These are phyloP conservation scores for Neoarthrinium moseri DNA, from an alignment of 2,329 filamentous ascomycete genomes.

Conservation along the genomic window DNA sequence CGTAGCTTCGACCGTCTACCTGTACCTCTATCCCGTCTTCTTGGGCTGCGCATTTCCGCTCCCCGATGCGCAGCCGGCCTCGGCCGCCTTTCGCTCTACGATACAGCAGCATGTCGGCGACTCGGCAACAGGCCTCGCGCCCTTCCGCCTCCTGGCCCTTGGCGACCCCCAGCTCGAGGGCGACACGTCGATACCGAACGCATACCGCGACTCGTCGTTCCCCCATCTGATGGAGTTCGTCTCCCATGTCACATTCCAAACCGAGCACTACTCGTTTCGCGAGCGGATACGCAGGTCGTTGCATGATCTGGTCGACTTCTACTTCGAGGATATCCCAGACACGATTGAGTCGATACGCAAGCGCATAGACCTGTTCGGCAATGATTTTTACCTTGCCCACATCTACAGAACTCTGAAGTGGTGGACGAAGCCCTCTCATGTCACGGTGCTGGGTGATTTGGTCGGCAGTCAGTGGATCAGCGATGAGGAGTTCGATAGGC, in stretches of 20 bases:
- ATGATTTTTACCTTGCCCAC: conserved; percentile 92
- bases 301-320: conserved; percentile 61
- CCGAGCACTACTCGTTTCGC: conserved; percentile 44
- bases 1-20: conserved; percentile 68
- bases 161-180: conserved; percentile 94
- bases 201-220: conserved; percentile 48
- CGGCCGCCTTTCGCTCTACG: conserved; percentile 37
- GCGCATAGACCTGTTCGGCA: conserved; percentile 82
- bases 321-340: conserved; percentile 66
- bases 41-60: conserved; percentile 77
- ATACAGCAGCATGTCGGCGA: conserved; percentile 28
- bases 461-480: conserved; percentile 94
- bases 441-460: conserved; percentile 85
- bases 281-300: conserved; percentile 50
- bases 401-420: conserved; percentile 82
- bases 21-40: conserved; percentile 86
- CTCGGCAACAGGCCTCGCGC: conserved; percentile 46
- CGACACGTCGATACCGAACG: conserved; percentile 74
- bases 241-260: conserved; percentile 47
- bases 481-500: conserved; percentile 75
- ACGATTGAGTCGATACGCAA: conserved; percentile 71
- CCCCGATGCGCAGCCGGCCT: conserved; percentile 24
- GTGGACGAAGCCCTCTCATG: conserved; percentile 84
- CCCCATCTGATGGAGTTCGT: conserved; percentile 50
- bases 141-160: conserved; percentile 83